Evolutionary conservation across 306 rosid species (phyloP).

Genomic region (Sicyos baderoa): DNA sequence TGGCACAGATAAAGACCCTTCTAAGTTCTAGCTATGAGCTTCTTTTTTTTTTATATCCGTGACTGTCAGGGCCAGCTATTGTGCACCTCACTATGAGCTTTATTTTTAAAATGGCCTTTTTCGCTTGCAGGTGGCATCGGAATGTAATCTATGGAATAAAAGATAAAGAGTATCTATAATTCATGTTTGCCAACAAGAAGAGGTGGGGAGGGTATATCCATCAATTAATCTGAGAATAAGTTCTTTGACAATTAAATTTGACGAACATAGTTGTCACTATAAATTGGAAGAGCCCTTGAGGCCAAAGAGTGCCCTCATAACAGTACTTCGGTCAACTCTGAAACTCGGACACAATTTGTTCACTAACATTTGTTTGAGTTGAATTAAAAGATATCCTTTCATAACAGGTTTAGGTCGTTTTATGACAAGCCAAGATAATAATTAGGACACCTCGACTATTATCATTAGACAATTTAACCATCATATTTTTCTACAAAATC

Average conservation of each 20-base stretch:
- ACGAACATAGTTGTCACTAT: not conserved
- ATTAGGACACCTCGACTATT: not conserved
- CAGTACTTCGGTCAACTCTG: not conserved
- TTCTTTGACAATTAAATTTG: not conserved
- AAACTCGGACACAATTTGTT: not conserved
- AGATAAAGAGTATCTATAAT: conserved; percentile 9
- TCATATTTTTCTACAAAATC: not conserved
- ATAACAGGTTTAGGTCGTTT: not conserved
- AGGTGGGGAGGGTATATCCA: conserved; percentile 11
- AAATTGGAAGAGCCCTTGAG: not conserved
- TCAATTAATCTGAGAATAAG: conserved; percentile 6
- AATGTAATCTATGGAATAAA: not conserved
- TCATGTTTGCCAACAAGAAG: not conserved
- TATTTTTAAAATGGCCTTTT: conserved; percentile 5
- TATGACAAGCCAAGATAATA: not conserved
- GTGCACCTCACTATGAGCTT: not conserved
- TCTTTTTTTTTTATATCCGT: no score
- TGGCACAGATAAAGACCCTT: not conserved
- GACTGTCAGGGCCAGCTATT: no score
- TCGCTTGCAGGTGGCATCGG: not conserved
- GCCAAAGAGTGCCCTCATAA: not conserved
- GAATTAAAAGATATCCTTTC: not conserved
- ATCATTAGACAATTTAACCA: not conserved
- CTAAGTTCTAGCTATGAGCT: not conserved
- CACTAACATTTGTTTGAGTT: not conserved